Evolutionary conservation across 306 rosid genomes (phyloP).

Genomic region (Corylus heterophylla): DNA sequence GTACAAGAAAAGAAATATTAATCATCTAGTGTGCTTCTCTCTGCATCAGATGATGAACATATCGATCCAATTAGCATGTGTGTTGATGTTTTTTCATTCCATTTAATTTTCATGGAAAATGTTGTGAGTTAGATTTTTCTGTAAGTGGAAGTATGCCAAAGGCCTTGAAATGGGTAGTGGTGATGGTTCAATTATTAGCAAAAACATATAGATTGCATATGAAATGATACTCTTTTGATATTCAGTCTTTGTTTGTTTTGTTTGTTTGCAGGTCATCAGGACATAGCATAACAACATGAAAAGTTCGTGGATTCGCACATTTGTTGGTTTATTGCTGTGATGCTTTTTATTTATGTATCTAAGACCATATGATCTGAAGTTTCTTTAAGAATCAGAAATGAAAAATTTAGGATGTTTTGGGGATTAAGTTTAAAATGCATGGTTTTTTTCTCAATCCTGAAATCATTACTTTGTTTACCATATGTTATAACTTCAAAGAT

Average conservation of each 20-base stretch:
- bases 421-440: neutral
- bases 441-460: neutral
- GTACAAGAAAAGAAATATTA: neutral
- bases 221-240: neutral
- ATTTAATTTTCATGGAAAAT: neutral
- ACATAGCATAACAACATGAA: neutral
- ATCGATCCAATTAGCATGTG: neutral
- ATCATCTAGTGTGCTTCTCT: neutral
- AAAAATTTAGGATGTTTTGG: neutral
- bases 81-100: neutral
- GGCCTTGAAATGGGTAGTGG: neutral
- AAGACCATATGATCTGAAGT: conserved; percentile 11
- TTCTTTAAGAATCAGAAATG: neutral
- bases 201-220: neutral
- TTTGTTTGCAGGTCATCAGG: conserved; percentile 23
- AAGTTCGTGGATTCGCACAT: conserved; percentile 8
- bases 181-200: neutral
- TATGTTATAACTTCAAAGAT: neutral
- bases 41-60: neutral
- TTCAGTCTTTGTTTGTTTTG: neutral
- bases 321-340: neutral
- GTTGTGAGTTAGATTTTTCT: neutral
- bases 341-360: conserved; percentile 4
- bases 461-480: neutral
- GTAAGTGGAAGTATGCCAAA: neutral